These are phyloP conservation scores for Lumnitzera littorea DNA, from an alignment of 345 rosid species.

Conservation along the genomic window DNA sequence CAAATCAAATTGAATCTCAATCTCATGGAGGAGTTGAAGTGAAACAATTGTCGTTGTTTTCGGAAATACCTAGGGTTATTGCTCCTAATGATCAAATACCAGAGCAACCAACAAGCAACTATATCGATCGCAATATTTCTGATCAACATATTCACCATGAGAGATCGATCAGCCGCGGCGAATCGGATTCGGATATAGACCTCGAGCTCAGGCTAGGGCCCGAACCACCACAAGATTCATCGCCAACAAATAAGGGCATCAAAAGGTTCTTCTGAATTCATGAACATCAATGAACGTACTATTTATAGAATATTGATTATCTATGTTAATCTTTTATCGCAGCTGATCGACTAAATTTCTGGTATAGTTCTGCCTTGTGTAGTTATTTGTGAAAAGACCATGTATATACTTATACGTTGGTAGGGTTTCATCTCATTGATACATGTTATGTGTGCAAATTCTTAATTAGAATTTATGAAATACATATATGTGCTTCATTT, in stretches of 20 bases:
- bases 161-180: conserved; percentile 7
- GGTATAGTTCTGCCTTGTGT: no score
- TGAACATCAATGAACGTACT: neutral
- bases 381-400: no score
- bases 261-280: conserved; percentile 33
- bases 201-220: conserved; percentile 59
- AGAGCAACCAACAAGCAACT: neutral
- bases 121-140: neutral
- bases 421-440: no score
- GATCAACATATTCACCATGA: neutral
- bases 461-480: no score
- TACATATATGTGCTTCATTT: no score
- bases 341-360: no score
- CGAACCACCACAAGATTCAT: conserved; percentile 26
- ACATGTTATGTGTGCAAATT: no score
- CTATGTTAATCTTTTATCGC: no score
- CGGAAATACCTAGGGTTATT: conserved; percentile 11
- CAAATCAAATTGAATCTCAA: conserved; percentile 1
- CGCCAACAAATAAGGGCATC: conserved; percentile 18
- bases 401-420: no score
- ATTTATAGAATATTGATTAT: no score
- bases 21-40: conserved; percentile 9
- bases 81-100: conserved; percentile 2
- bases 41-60: conserved; percentile 26
- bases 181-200: conserved; percentile 22